Conservation (phyloP, 495 filamentous ascomycete species). For the Hypomontagnella monticulosa region DNA sequence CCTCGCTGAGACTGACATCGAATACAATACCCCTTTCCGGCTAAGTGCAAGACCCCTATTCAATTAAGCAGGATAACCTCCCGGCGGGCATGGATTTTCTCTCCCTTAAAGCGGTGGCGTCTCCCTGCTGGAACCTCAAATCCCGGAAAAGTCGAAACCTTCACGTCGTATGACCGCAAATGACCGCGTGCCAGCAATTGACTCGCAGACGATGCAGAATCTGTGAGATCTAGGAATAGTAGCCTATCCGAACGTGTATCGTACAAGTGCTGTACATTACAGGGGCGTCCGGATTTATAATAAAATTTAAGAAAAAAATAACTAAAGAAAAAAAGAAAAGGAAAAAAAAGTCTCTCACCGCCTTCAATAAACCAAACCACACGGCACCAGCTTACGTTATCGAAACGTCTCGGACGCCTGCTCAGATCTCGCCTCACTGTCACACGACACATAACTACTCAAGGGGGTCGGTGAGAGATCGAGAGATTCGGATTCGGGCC, state of each 20-base stretch:
- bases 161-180: constrained; percentile 28
- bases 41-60: constrained; percentile 17
- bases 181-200: constrained; percentile 14
- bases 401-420: constrained; percentile 20
- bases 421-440: constrained; percentile 4
- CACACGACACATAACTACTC: constrained; percentile 16
- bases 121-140: constrained; percentile 23
- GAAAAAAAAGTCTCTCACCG: constrained; percentile 28
- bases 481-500: constrained; percentile 7
- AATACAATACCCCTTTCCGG: constrained; percentile 14
- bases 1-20: not conserved
- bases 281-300: not conserved
- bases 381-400: constrained; percentile 37
- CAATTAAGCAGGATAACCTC: constrained; percentile 12
- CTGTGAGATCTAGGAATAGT: constrained; percentile 24
- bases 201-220: constrained; percentile 13
- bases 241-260: constrained; percentile 19
- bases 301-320: not conserved
- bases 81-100: constrained; percentile 13
- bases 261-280: constrained; percentile 7
- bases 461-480: constrained; percentile 19
- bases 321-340: constrained; percentile 1
- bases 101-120: constrained; percentile 1
- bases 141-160: constrained; percentile 10
- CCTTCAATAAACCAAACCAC: constrained; percentile 26